Conservation (phyloP, 768 basidiomycete species). For the Mrakia blollopis region DNA sequence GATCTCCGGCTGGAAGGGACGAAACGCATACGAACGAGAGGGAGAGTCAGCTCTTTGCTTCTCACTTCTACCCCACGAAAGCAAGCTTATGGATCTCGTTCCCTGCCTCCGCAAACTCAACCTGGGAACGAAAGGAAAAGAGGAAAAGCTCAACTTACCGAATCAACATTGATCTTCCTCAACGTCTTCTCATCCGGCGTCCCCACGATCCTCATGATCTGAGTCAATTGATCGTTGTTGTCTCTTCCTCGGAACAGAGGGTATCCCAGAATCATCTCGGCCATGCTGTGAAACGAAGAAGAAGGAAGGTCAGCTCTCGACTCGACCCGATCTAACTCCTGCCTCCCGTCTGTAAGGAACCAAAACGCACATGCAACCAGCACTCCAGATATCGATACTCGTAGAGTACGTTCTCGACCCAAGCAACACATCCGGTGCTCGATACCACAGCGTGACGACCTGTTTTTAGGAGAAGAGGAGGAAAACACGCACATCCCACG, state of each 20-base stretch:
- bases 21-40: not conserved
- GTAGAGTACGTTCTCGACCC: conserved; percentile 97
- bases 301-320: not conserved
- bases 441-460: conserved; percentile 98
- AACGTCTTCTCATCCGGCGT: conserved; percentile 86
- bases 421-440: conserved; percentile 93
- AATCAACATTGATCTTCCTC: conserved; percentile 81
- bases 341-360: not conserved
- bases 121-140: not conserved
- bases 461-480: not conserved
- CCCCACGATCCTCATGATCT: conserved; percentile 95
- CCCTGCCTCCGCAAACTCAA: too few species aligned
- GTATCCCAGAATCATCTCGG: conserved; percentile 97
- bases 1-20: conserved; percentile 63
- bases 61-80: too few species aligned
- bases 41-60: not conserved
- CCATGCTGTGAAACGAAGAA: conserved; percentile 53
- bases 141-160: conserved; percentile 53
- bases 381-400: conserved; percentile 97
- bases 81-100: too few species aligned
- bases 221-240: conserved; percentile 94
- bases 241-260: conserved; percentile 95
- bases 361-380: conserved; percentile 71
- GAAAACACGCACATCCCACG: not conserved
- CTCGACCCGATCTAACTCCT: not conserved